These are phyloP conservation scores for Sporothrix variecibatus DNA, from an alignment of 2,329 filamentous ascomycete species.

Conservation along the genomic window DNA sequence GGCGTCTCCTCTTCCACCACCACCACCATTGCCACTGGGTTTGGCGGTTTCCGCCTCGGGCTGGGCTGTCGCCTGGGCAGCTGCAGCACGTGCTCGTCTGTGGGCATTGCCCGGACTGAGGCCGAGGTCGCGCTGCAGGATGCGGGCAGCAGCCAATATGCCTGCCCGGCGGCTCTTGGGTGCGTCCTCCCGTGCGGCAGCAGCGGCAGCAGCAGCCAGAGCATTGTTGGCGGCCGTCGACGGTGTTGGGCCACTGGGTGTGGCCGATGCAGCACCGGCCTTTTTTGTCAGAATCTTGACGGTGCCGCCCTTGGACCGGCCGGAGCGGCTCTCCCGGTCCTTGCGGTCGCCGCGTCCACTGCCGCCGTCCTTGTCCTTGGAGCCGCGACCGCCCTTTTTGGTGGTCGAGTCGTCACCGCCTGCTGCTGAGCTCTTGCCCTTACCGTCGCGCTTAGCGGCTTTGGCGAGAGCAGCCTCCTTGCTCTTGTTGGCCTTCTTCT, in stretches of 20 bases:
- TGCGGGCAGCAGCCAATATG: slow-evolving; percentile 65
- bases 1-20: neutral
- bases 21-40: neutral
- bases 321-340: slow-evolving; percentile 55
- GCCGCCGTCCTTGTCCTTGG: slow-evolving; percentile 19
- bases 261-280: slow-evolving; percentile 51
- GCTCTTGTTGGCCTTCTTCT: slow-evolving; percentile 80
- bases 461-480: slow-evolving; percentile 60
- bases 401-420: slow-evolving; percentile 18
- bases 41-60: slow-evolving; percentile 34
- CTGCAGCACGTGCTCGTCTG: slow-evolving; percentile 52
- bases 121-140: slow-evolving; percentile 66
- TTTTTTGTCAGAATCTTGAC: slow-evolving; percentile 66
- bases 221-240: slow-evolving; percentile 41
- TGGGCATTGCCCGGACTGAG: slow-evolving; percentile 65
- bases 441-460: slow-evolving; percentile 53
- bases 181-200: slow-evolving; percentile 49
- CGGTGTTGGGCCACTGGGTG: slow-evolving; percentile 42
- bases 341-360: slow-evolving; percentile 44
- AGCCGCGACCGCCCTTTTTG: slow-evolving; percentile 40
- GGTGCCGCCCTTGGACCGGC: slow-evolving; percentile 37
- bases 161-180: slow-evolving; percentile 60
- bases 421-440: slow-evolving; percentile 45
- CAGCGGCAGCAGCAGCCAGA: slow-evolving; percentile 53
- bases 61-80: slow-evolving; percentile 50